A percentile compares a stretch with the other conserved stretches of the same genome.
phyloP scores from a whole-genome alignment of 768 basidiomycete genomes.

The Auricularia auricula-judae region DNA sequence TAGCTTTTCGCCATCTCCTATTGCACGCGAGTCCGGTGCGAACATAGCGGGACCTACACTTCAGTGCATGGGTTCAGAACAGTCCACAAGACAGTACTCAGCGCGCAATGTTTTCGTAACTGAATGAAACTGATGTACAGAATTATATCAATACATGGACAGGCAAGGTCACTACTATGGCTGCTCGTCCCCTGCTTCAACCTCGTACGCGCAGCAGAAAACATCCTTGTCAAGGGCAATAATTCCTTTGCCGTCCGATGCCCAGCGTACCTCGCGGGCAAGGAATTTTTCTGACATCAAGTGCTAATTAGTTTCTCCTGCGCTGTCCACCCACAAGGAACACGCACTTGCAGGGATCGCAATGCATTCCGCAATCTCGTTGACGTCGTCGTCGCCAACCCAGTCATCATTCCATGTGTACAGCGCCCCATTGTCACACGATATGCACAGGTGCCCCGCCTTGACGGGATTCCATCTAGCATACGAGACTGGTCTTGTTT shows the following conservation, averaged over 20 bases:
- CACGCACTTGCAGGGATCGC: constrained; percentile 77
- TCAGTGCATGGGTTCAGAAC: no score
- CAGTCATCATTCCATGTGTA: constrained; percentile 82
- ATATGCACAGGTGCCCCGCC: constrained; percentile 55
- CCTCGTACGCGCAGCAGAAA: constrained; percentile 83
- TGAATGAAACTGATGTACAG: no score
- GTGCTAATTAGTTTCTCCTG: not conserved
- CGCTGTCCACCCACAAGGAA: not conserved
- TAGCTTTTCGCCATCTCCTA: no score
- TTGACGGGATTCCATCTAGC: constrained; percentile 81
- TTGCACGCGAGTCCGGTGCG: no score
- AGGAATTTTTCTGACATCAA: constrained; percentile 51
- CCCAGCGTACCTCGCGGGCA: constrained; percentile 61
- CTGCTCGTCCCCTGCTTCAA: constrained; percentile 30
- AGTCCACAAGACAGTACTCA: no score
- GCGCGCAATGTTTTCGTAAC: no score
- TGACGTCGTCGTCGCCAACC: constrained; percentile 41
- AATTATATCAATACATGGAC: no score
- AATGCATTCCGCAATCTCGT: constrained; percentile 82
- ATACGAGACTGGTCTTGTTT: constrained; percentile 48
- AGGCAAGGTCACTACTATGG: no score
- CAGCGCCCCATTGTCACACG: constrained; percentile 54
- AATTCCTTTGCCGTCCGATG: constrained; percentile 78
- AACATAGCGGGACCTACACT: no score
- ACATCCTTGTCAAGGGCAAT: constrained; percentile 62